Conservation (phyloP, 129 eudicot species). For the Centella asiatica region DNA sequence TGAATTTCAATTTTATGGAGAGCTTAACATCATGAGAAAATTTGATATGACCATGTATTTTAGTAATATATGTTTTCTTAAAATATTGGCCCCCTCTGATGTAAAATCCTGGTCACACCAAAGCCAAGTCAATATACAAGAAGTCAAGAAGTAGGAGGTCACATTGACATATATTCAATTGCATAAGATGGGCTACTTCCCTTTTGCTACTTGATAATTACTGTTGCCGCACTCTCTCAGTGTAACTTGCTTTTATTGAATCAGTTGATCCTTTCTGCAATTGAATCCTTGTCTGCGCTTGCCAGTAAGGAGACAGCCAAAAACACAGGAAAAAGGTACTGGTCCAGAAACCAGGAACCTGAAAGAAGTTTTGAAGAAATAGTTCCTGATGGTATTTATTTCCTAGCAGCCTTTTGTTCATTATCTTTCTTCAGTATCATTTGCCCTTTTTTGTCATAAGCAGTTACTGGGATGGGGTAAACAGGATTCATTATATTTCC, state of each 20-base stretch:
- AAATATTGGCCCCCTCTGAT: too few species aligned
- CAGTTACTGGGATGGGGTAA: constrained; percentile 5
- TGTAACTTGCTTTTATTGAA: constrained; percentile 26
- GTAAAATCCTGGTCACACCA: too few species aligned
- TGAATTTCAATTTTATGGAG: too few species aligned
- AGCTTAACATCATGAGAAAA: too few species aligned
- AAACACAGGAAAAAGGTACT: constrained; percentile 28
- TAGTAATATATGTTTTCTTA: too few species aligned
- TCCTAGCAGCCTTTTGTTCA: constrained; percentile 14
- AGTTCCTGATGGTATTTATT: constrained; percentile 67
- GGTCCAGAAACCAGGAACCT: constrained; percentile 39
- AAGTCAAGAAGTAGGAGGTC: background rate
- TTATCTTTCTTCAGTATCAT: background rate
- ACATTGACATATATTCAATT: background rate
- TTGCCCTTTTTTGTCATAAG: background rate
- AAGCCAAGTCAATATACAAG: background rate
- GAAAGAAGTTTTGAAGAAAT: constrained; percentile 44
- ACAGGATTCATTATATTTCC: constrained; percentile 23
- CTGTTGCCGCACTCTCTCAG: constrained; percentile 1
- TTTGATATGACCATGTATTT: too few species aligned
- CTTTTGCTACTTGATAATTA: background rate
- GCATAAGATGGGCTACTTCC: background rate
- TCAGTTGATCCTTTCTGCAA: constrained; percentile 65
- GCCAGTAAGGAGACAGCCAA: constrained; percentile 27
- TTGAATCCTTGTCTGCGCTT: constrained; percentile 55